Evolutionary conservation across 2,329 filamentous ascomycete species (phyloP), one percentile per base, ranked within the genome.

Genomic region (Clonostachys chloroleuca): DNA sequence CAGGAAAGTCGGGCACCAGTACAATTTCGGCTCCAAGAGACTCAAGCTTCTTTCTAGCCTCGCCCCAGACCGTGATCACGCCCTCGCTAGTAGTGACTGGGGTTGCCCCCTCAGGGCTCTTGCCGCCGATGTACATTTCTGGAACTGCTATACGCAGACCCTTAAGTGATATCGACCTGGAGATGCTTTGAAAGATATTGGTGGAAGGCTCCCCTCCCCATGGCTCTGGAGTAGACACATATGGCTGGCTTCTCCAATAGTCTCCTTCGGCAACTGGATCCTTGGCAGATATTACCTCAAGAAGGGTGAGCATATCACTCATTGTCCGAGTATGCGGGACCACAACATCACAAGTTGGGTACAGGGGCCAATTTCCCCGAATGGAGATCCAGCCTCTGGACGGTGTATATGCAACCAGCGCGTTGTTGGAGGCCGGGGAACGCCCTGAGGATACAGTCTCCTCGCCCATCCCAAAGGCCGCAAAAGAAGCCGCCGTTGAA

Each of bases 381-480:
- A 72, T 69, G 3, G 76, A 72, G 14, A 83, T 62, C 0, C 76
- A 50, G 0, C 76, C 75, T 37, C 73, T 66, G 0, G 76, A 81
- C 0, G 79, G 77, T 0, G 80, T 77, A 47, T 82, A 82, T 1
- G 71, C 77, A 0, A 81, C 66, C 4, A 82, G 58, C 0, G 66
- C 73, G 54, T 81, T 82, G 51, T 81, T 81, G 0, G 72, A 77
- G 1, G 78, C 78, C 0, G 78, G 79, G 4, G 74, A 74, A 3
- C 79, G 65, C 1, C 80, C 79, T 0, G 75, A 80, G 1, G 74
- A 77, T 1, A 82, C 74, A 0, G 78, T 79, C 56, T 83, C 80
- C 3, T 67, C 70, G 0, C 72, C 79, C 46, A 82, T 63, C 0
- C 74, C 77, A 49, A 83, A 81, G 0, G 67, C 68, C 7, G 70